Conservation (phyloP, 257 asterid genomes). For the Solanum gandarillasii region DNA sequence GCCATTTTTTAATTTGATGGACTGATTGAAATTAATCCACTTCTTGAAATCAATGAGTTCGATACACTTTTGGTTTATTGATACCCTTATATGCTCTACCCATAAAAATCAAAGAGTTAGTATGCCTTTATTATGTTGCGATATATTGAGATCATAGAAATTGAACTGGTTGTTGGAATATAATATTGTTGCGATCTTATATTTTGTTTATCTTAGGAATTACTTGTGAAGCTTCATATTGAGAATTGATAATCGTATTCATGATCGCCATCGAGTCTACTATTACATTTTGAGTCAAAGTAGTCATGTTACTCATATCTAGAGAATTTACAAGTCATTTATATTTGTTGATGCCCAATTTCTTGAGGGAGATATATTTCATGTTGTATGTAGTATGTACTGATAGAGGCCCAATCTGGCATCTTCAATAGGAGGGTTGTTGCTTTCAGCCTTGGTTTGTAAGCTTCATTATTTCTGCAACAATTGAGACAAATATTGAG, state of each 20-base stretch:
- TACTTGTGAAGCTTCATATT: not conserved
- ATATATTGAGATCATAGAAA: not conserved
- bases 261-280: not conserved
- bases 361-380: not conserved
- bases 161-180: not conserved
- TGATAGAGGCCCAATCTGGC: not conserved
- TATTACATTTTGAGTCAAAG: not conserved
- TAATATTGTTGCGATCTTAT: no score
- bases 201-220: no score
- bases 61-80: not conserved
- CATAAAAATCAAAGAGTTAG: not conserved
- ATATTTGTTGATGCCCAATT: no score
- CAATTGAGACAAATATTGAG: not conserved
- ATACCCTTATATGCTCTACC: not conserved
- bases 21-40: no score
- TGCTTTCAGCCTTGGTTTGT: not conserved
- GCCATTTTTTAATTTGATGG: no score
- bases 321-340: no score
- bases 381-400: not conserved
- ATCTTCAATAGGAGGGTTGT: not conserved
- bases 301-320: not conserved
- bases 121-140: not conserved
- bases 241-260: not conserved
- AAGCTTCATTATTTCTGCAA: not conserved
- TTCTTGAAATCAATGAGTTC: not conserved